These are phyloP conservation scores for Kwoniella heveanensis DNA, from an alignment of 768 basidiomycete species.

Conservation along the genomic window DNA sequence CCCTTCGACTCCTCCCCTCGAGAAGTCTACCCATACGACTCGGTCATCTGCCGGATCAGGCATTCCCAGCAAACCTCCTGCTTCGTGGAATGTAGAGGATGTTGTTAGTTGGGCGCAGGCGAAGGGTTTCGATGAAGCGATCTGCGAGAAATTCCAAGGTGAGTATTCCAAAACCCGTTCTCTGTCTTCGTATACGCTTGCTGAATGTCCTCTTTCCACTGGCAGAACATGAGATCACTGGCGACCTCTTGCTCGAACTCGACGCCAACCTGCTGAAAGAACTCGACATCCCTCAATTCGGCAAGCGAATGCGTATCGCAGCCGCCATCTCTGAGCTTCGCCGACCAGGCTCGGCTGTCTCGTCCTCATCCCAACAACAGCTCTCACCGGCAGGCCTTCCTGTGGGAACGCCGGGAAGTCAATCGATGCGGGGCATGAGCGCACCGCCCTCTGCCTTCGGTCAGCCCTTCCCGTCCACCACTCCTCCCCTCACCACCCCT, in stretches of 20 bases:
- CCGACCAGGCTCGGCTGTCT: slow-evolving; percentile 64
- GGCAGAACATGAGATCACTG: slow-evolving; percentile 96
- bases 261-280: slow-evolving; percentile 92
- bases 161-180: no score
- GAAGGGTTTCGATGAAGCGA: slow-evolving; percentile 80
- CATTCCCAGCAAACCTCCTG: slow-evolving; percentile 55
- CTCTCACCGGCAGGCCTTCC: slow-evolving; percentile 38
- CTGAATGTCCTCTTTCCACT: slow-evolving; percentile 13
- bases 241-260: slow-evolving; percentile 92
- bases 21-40: slow-evolving; percentile 20
- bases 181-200: neutral
- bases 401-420: slow-evolving; percentile 8
- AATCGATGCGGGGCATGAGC: slow-evolving; percentile 34
- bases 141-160: slow-evolving; percentile 86
- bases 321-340: slow-evolving; percentile 89
- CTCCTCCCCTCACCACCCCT: slow-evolving; percentile 29
- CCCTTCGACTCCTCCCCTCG: slow-evolving; percentile 30
- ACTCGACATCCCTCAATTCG: slow-evolving; percentile 90
- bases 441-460: slow-evolving; percentile 34
- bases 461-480: slow-evolving; percentile 27
- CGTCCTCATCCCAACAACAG: slow-evolving; percentile 58
- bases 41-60: slow-evolving; percentile 8
- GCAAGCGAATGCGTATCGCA: slow-evolving; percentile 88
- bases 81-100: slow-evolving; percentile 83
- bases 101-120: slow-evolving; percentile 83